Evolutionary conservation across 306 rosid species (phyloP).

Genomic region (Prunus kanzakura): DNA sequence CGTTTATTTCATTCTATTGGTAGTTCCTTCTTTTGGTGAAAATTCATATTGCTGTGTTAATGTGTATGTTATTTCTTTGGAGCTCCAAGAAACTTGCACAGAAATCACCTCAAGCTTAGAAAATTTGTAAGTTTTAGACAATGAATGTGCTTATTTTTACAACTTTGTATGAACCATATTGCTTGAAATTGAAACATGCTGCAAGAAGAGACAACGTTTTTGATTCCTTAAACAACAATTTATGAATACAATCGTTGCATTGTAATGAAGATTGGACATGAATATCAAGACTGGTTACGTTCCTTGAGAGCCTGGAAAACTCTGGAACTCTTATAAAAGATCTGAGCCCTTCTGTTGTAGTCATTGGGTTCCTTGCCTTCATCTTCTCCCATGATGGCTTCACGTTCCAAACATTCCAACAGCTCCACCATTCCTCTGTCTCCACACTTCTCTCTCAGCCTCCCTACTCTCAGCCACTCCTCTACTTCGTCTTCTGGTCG

Average conservation of each 20-base stretch:
- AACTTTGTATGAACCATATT: neutral
- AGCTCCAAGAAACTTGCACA: no score
- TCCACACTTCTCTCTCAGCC: constrained; percentile 48
- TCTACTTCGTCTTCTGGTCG: constrained; percentile 25
- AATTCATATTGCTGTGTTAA: neutral
- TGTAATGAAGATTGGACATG: no score
- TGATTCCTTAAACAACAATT: neutral
- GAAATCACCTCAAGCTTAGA: no score
- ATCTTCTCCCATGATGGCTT: constrained; percentile 90
- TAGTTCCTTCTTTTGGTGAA: neutral
- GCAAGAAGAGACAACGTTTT: neutral
- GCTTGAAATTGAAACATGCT: neutral
- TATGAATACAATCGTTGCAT: neutral
- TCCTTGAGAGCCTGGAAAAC: constrained; percentile 76
- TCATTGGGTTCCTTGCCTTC: constrained; percentile 66
- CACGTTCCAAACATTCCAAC: constrained; percentile 70
- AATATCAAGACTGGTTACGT: constrained; percentile 5
- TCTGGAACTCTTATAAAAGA: constrained; percentile 57
- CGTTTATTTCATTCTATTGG: constrained; percentile 3
- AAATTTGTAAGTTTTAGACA: no score
- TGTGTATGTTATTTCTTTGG: neutral
- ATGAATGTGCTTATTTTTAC: neutral
- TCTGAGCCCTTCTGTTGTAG: constrained; percentile 72
- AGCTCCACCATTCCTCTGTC: constrained; percentile 50
- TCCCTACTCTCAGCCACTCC: constrained; percentile 25